These are phyloP conservation scores for Paecilomyces variotii DNA, from an alignment of 2,329 filamentous ascomycete species.

Conservation along the genomic window DNA sequence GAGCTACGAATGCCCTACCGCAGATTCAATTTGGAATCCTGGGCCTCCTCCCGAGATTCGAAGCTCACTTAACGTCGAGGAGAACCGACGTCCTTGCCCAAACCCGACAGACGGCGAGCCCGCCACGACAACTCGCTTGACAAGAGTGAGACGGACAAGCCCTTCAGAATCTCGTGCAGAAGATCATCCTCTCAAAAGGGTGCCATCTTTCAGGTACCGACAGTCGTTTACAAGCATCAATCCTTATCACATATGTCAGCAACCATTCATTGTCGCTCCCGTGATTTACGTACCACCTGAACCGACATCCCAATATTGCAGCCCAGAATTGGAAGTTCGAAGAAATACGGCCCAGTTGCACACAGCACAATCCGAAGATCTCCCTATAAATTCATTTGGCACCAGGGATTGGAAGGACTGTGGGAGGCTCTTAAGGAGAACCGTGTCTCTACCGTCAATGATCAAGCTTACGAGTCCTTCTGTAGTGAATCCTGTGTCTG, in stretches of 20 bases:
- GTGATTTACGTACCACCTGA: not conserved
- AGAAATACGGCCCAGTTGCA: not conserved
- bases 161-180: not conserved
- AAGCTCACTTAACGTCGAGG: not conserved
- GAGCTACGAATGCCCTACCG: conserved; percentile 17
- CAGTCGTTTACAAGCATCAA: not conserved
- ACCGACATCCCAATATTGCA: not conserved
- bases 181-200: not conserved
- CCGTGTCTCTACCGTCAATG: conserved; percentile 13
- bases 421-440: not conserved
- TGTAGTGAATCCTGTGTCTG: not conserved
- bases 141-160: not conserved
- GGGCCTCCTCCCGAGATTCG: conserved; percentile 5
- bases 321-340: not conserved
- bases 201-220: not conserved
- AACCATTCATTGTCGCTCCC: not conserved
- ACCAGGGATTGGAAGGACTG: not conserved
- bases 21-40: conserved; percentile 20
- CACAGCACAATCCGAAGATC: not conserved
- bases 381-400: not conserved
- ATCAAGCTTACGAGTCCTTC: not conserved
- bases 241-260: not conserved
- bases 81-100: not conserved
- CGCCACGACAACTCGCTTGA: not conserved
- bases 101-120: not conserved